Percentiles rank a stretch among this genome's conserved stretches.
Evolutionary conservation across 768 basidiomycete species (phyloP).

Genomic region (Inosperma sp.): DNA sequence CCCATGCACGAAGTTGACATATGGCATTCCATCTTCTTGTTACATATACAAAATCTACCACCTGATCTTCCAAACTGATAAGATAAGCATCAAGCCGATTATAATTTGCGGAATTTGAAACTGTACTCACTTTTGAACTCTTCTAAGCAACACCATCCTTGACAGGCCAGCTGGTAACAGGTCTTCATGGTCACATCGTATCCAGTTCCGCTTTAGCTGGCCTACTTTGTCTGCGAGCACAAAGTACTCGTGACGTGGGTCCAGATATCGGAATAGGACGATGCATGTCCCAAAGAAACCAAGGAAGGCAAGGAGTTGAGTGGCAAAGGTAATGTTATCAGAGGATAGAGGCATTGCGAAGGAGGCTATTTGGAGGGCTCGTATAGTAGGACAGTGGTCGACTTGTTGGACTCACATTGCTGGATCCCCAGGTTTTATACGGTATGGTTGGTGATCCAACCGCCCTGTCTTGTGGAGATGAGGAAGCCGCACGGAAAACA

Average conservation of each 20-base stretch:
- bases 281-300: slow-evolving; percentile 2
- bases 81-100: background rate
- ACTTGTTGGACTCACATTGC: too few species aligned
- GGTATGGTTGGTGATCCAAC: too few species aligned
- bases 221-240: slow-evolving; percentile 2
- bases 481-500: too few species aligned
- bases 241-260: slow-evolving; percentile 2
- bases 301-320: slow-evolving; percentile 5
- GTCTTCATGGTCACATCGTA: background rate
- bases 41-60: background rate
- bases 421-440: too few species aligned
- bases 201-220: slow-evolving; percentile 4
- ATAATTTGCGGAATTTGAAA: background rate
- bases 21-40: background rate
- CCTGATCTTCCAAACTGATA: background rate
- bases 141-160: background rate
- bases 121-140: background rate
- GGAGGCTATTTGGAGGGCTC: background rate
- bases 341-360: background rate
- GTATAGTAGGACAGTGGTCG: background rate
- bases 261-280: background rate
- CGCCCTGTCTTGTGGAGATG: too few species aligned
- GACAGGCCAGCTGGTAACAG: background rate
- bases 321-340: background rate
- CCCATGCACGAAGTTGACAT: slow-evolving; percentile 3